Evolutionary conservation across 2,329 filamentous ascomycete species (phyloP).

Genomic region (Ramichloridium luteum): DNA sequence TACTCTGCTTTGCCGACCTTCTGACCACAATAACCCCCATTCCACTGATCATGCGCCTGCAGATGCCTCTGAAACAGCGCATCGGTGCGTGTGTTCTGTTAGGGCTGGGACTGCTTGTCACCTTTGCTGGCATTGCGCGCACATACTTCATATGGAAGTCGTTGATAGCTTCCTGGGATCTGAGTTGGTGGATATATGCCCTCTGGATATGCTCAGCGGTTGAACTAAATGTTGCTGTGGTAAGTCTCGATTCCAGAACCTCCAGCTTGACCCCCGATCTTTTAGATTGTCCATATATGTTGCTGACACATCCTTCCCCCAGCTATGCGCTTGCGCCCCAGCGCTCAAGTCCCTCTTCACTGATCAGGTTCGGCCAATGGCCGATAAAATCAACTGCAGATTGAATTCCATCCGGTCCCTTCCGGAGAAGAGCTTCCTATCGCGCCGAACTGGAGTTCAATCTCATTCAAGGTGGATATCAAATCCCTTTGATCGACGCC

Average conservation of each 20-base stretch:
- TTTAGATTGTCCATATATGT: not conserved
- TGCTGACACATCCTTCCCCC: not conserved
- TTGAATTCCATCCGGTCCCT: constrained; percentile 14
- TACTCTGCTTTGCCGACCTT: constrained; percentile 33
- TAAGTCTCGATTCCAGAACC: constrained; percentile 17
- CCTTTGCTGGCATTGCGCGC: constrained; percentile 30
- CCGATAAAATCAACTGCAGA: constrained; percentile 12
- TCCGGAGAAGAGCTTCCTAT: constrained; percentile 2
- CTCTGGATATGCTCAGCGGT: constrained; percentile 37
- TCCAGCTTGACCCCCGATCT: not conserved
- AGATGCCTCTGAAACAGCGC: constrained; percentile 31
- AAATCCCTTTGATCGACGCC: too few species aligned
- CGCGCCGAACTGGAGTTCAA: too few species aligned
- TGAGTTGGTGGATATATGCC: constrained; percentile 33
- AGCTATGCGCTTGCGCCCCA: constrained; percentile 29
- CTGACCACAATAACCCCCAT: constrained; percentile 32
- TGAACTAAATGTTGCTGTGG: constrained; percentile 36
- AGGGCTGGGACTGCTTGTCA: constrained; percentile 31
- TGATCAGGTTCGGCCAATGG: constrained; percentile 12
- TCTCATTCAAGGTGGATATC: too few species aligned
- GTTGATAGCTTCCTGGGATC: constrained; percentile 30
- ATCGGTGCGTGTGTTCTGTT: constrained; percentile 29
- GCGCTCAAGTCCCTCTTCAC: constrained; percentile 25
- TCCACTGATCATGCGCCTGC: constrained; percentile 31
- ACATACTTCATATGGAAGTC: constrained; percentile 35